phyloP scores from a whole-genome alignment of 352 stramenopile species.

The Globisporangium alternatum region DNA sequence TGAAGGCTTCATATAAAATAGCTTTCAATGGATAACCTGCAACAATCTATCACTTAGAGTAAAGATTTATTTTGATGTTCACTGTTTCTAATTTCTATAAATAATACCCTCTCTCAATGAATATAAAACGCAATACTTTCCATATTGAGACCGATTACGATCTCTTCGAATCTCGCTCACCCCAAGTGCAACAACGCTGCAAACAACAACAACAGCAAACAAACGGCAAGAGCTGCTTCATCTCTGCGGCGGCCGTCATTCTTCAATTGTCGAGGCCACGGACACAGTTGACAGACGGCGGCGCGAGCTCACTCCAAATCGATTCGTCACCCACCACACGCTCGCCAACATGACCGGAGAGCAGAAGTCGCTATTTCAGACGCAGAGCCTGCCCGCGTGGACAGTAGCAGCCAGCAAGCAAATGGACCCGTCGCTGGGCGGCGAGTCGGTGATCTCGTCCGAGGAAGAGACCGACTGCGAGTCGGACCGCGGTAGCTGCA shows the following conservation, averaged over 20 bases:
- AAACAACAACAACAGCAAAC: neutral
- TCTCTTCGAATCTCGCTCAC: constrained; percentile 6
- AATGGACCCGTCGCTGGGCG: constrained; percentile 18
- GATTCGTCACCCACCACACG: constrained; percentile 1
- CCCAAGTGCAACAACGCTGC: constrained; percentile 10
- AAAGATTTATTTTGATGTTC: neutral
- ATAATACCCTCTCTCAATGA: neutral
- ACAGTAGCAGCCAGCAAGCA: neutral
- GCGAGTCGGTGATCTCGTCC: constrained; percentile 40
- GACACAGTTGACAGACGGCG: too few relatives aligned
- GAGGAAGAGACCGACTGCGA: constrained; percentile 72
- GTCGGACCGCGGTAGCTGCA: constrained; percentile 49
- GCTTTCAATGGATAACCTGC: neutral
- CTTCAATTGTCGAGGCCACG: constrained; percentile 29
- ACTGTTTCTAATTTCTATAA: neutral
- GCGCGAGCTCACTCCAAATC: neutral
- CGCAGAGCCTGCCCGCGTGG: constrained; percentile 38
- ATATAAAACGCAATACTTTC: neutral
- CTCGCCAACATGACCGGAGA: neutral
- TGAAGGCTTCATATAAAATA: neutral
- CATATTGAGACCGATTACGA: neutral
- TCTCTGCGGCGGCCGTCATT: constrained; percentile 23
- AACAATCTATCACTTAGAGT: neutral
- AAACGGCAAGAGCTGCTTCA: neutral
- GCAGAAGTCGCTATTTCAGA: constrained; percentile 23